Evolutionary conservation across 2,329 filamentous ascomycete genomes (phyloP).

Genomic region (Macrophomina phaseolina): DNA sequence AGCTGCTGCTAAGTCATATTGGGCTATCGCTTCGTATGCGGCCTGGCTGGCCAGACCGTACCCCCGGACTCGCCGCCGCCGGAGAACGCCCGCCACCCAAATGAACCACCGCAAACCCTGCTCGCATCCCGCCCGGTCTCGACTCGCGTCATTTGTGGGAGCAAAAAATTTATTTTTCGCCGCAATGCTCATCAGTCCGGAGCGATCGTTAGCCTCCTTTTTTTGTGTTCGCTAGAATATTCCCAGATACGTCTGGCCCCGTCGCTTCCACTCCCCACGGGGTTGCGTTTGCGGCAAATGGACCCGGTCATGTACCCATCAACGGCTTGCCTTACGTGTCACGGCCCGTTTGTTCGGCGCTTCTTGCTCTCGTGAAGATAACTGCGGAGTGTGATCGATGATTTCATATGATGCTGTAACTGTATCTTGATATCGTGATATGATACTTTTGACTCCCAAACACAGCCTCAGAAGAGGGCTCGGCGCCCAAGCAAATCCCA

Average conservation of each 20-base stretch:
- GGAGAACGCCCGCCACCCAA: conserved; percentile 17
- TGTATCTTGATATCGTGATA: conserved; percentile 26
- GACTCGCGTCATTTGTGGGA: neutral
- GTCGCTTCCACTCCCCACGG: neutral
- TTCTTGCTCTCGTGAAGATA: neutral
- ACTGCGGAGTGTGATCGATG: conserved; percentile 15
- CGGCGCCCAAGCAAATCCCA: neutral
- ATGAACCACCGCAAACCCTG: neutral
- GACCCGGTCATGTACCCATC: neutral
- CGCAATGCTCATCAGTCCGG: neutral
- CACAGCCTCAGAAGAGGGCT: conserved; percentile 4
- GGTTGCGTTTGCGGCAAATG: neutral
- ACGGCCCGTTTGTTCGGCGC: conserved; percentile 6
- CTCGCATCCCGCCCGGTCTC: conserved; percentile 4
- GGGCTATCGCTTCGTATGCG: neutral
- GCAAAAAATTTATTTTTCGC: neutral
- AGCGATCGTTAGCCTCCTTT: neutral
- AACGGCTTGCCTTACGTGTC: neutral
- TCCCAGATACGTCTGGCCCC: neutral
- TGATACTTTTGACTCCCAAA: conserved; percentile 25
- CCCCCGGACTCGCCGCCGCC: conserved; percentile 5
- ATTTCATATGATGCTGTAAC: conserved; percentile 26
- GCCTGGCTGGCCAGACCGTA: conserved; percentile 1
- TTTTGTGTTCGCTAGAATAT: neutral
- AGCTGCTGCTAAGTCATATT: conserved; percentile 7